phyloP scores from a whole-genome alignment of 441 rosid genomes.

The Corymbia calophylla region DNA sequence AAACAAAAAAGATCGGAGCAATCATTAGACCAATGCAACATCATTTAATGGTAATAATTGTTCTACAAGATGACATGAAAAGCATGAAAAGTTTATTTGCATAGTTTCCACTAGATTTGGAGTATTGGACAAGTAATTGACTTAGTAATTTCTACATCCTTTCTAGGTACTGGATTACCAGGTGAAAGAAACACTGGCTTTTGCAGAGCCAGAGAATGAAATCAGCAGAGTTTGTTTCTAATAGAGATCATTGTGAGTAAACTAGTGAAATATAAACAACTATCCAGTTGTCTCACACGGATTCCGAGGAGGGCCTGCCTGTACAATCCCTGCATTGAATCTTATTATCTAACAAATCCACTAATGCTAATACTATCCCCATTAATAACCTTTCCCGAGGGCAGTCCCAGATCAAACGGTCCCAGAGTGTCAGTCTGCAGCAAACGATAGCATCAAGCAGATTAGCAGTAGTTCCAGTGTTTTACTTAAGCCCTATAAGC shows the following conservation, averaged over 20 bases:
- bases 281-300: not conserved
- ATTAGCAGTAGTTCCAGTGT: not conserved
- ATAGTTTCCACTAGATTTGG: not conserved
- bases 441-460: not conserved
- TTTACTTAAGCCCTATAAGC: not conserved
- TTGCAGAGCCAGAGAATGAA: not conserved
- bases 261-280: not conserved
- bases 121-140: not conserved
- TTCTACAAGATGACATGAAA: not conserved
- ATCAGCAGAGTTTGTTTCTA: not conserved
- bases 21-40: not conserved
- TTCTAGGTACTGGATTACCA: not conserved
- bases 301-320: not conserved
- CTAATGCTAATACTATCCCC: conserved; percentile 37
- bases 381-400: conserved; percentile 38
- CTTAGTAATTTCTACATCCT: not conserved
- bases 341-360: conserved; percentile 18
- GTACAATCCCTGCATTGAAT: not conserved
- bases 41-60: not conserved
- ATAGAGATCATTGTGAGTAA: not conserved
- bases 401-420: conserved; percentile 77
- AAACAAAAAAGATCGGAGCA: not conserved
- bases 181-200: not conserved
- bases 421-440: conserved; percentile 75
- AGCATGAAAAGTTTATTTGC: not conserved